phyloP scores from a whole-genome alignment of 1,139 yeast genomes.

The Diutina pseudorugosa region DNA sequence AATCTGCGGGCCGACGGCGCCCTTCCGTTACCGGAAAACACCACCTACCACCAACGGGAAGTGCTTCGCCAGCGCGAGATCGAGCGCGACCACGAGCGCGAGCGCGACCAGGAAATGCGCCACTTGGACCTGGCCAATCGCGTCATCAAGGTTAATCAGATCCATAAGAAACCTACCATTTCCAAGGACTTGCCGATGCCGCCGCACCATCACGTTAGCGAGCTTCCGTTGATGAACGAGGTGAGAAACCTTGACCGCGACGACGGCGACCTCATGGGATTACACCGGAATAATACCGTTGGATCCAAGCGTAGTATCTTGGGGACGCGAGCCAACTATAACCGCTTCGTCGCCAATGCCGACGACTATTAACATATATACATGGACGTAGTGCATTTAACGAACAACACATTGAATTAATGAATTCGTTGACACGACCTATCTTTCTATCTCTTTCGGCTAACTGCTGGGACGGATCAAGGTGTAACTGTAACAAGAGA shows the following conservation, averaged over 20 bases:
- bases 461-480: too few species aligned
- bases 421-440: too few species aligned
- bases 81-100: neutral
- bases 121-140: neutral
- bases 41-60: conserved; percentile 2
- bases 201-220: conserved; percentile 11
- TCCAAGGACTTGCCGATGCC: neutral
- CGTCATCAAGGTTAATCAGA: neutral
- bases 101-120: neutral
- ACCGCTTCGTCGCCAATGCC: conserved; percentile 25
- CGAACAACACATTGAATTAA: too few species aligned
- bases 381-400: too few species aligned
- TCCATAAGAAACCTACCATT: neutral
- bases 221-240: conserved; percentile 29
- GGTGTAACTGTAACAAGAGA: too few species aligned
- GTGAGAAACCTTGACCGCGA: conserved; percentile 13
- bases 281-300: conserved; percentile 7
- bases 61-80: neutral
- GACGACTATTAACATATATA: conserved; percentile 5
- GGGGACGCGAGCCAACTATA: conserved; percentile 30
- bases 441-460: too few species aligned
- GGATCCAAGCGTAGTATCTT: conserved; percentile 25
- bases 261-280: conserved; percentile 1
- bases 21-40: conserved; percentile 1
- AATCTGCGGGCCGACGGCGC: conserved; percentile 2